Evolutionary conservation across 805 yeast genomes (phyloP).

Genomic region (Sugiyamaella americana): DNA sequence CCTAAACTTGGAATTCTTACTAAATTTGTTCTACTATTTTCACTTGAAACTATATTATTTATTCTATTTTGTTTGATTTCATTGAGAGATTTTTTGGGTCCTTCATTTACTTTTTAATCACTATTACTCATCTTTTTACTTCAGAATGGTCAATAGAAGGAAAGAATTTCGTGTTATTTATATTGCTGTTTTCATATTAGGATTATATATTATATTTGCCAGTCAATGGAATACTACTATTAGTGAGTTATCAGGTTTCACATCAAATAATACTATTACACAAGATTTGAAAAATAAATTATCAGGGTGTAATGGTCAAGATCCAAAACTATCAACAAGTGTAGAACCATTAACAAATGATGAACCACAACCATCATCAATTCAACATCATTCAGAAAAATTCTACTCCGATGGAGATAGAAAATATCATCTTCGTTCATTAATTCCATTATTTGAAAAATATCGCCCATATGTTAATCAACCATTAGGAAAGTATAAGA

Average conservation of each 20-base stretch:
- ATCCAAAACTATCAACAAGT: too few species aligned
- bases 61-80: too few species aligned
- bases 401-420: neutral
- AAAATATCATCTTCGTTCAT: neutral
- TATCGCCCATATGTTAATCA: neutral
- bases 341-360: neutral
- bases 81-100: neutral
- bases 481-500: slow-evolving; percentile 39
- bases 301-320: too few species aligned
- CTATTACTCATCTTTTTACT: too few species aligned
- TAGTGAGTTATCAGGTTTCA: neutral
- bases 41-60: too few species aligned
- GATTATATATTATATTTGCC: neutral
- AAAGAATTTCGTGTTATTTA: neutral
- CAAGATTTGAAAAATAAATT: too few species aligned
- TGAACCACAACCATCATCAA: neutral
- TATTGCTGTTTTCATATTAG: neutral
- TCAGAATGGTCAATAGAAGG: neutral
- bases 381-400: neutral
- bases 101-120: too few species aligned
- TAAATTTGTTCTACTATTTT: too few species aligned
- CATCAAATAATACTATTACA: neutral
- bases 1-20: too few species aligned
- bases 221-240: neutral
- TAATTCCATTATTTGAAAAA: neutral